phyloP scores from a whole-genome alignment of 257 asterid species.

The Solanum microdontum region DNA sequence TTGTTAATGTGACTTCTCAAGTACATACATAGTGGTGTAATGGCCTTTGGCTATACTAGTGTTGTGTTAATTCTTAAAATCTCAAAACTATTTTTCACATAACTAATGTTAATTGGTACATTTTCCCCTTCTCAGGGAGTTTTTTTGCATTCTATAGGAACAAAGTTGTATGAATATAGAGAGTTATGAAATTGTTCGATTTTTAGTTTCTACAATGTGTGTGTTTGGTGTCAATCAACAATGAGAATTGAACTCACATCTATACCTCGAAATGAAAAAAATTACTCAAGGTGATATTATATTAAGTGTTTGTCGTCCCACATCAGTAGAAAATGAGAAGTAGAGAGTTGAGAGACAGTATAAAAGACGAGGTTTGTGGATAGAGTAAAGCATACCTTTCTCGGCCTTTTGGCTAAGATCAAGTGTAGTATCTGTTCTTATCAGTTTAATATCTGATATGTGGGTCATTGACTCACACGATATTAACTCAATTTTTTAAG shows the following conservation, averaged over 20 bases:
- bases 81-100: not conserved
- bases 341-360: not conserved
- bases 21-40: not conserved
- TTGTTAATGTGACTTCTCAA: not conserved
- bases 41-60: not conserved
- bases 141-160: not conserved
- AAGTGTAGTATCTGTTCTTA: conserved; percentile 39
- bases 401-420: conserved; percentile 39
- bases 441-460: conserved; percentile 6
- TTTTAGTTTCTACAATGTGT: not conserved
- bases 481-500: conserved; percentile 15
- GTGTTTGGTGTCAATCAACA: not conserved
- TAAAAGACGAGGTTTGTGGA: not conserved
- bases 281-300: not conserved
- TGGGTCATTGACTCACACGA: not conserved
- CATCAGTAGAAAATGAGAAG: not conserved
- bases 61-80: not conserved
- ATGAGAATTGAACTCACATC: not conserved
- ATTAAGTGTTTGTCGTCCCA: not conserved
- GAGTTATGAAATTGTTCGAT: not conserved
- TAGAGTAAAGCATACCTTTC: conserved; percentile 14
- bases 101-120: not conserved
- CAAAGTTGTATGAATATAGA: not conserved
- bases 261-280: not conserved
- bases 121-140: not conserved